phyloP scores from a whole-genome alignment of 441 rosid species.

The Erodium moschatum region DNA sequence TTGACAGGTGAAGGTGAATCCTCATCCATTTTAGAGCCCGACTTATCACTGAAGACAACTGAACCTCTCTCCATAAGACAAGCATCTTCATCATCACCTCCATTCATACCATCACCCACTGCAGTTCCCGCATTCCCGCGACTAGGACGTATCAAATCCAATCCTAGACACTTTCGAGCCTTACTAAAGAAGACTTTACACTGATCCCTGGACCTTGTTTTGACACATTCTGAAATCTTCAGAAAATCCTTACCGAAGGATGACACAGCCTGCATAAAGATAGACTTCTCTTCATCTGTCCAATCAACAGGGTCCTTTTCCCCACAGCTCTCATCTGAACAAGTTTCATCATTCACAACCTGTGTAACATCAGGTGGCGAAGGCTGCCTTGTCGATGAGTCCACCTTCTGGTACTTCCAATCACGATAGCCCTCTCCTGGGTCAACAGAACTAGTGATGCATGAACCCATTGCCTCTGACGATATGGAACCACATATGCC shows the following conservation, averaged over 20 bases:
- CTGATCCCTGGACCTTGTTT: constrained; percentile 72
- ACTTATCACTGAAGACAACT: constrained; percentile 37
- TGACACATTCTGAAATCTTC: constrained; percentile 47
- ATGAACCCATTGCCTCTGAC: constrained; percentile 81
- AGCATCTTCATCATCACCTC: constrained; percentile 61
- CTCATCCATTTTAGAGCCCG: constrained; percentile 34
- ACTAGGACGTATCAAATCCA: constrained; percentile 54
- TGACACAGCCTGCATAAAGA: constrained; percentile 61
- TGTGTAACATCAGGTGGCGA: constrained; percentile 54
- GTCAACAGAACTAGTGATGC: constrained; percentile 60
- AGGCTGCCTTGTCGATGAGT: constrained; percentile 36
- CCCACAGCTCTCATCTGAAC: constrained; percentile 87
- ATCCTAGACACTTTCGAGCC: constrained; percentile 85
- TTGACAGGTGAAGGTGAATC: constrained; percentile 28
- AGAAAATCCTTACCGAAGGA: constrained; percentile 79
- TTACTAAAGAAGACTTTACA: constrained; percentile 88
- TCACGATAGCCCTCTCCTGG: constrained; percentile 45
- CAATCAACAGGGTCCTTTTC: constrained; percentile 74
- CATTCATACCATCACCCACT: constrained; percentile 50
- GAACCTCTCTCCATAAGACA: constrained; percentile 50
- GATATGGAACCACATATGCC: constrained; percentile 76
- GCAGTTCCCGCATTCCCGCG: constrained; percentile 35
- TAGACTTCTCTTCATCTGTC: constrained; percentile 84
- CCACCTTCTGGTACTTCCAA: constrained; percentile 39
- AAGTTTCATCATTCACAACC: constrained; percentile 70